Evolutionary conservation across 768 basidiomycete species (phyloP), one percentile per base, ranked within the genome.

Genomic region (Tulasnella sp.): DNA sequence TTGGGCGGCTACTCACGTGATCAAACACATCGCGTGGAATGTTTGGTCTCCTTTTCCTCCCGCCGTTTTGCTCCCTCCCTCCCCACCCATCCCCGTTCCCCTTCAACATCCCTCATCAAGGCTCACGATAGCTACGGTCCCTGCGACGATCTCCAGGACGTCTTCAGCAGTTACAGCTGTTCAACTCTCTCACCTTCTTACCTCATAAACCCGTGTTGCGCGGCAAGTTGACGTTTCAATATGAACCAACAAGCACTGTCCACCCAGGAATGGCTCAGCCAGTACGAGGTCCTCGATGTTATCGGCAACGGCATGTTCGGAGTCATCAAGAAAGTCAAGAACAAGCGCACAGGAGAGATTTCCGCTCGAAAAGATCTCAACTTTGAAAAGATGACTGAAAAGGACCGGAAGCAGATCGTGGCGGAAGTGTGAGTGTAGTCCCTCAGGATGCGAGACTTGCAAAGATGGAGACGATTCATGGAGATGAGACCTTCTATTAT

Each of bases 221-320:
- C 52, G 52, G 22, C 8, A n/a, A 59, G 52, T 59, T 59, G 52
- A 59, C 52, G 52, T 72, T 64, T 62, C 62, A 64, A 26, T 64
- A 72, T 72, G 71, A 72, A 63, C 71, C 71, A 72, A 72, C 71
- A 63, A 40, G 36, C 36, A n/a, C 64, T 41, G 16, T 36, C 69
- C 36, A 47, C 69, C 22, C 64, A 65, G 36, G 69, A 70, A 44
- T 72, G 52, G 44, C 83, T 95, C 26, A 91, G 91, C 76, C 85
- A 86, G 65, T 98, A 96, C 77, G 93, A 94, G 74, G 83, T 92
- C 7, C 84, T 95, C 63, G 94, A 95, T 75, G 85, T 97, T 72
- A 96, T 99, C 63, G 97, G 97, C 4, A 98, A 95, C 77, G 97
- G 97, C 34, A 92, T 92, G 5, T 99, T 99, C 83, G 97, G 97